Percentiles rank a stretch among this genome's conserved stretches.
These are phyloP conservation scores for Claviceps sorghi DNA, from an alignment of 2,329 filamentous ascomycete species.

Conservation along the genomic window DNA sequence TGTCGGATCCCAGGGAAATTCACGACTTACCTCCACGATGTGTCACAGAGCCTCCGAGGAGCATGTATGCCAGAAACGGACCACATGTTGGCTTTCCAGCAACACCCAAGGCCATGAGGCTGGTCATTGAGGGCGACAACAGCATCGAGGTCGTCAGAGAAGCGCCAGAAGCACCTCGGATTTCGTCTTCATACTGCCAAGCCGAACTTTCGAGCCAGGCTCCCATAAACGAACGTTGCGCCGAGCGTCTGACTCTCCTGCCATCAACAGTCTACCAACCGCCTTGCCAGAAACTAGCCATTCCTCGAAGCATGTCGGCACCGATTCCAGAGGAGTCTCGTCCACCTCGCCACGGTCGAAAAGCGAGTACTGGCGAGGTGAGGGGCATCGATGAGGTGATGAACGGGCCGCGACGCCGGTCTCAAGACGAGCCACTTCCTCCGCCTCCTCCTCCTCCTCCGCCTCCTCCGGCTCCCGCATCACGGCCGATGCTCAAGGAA, in stretches of 20 bases:
- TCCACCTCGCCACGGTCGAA: slow-evolving; percentile 16
- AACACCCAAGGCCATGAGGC: slow-evolving; percentile 80
- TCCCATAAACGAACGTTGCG: slow-evolving; percentile 17
- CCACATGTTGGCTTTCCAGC: slow-evolving; percentile 67
- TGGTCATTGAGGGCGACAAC: slow-evolving; percentile 51
- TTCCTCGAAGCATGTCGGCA: slow-evolving; percentile 49
- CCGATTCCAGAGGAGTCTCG: slow-evolving; percentile 27
- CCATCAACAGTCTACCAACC: slow-evolving; percentile 48
- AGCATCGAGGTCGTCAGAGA: slow-evolving; percentile 21
- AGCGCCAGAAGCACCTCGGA: slow-evolving; percentile 41
- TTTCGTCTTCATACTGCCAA: slow-evolving; percentile 34
- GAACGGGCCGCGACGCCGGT: slow-evolving; percentile 27
- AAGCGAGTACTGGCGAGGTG: slow-evolving; percentile 23
- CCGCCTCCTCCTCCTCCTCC: slow-evolving; percentile 38
- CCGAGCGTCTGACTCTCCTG: slow-evolving; percentile 31
- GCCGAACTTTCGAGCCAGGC: slow-evolving; percentile 25
- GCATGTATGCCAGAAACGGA: slow-evolving; percentile 33
- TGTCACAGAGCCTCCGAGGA: slow-evolving; percentile 47
- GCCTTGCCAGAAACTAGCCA: slow-evolving; percentile 28
- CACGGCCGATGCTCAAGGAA: slow-evolving; percentile 42
- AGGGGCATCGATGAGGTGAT: slow-evolving; percentile 34
- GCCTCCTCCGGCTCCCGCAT: slow-evolving; percentile 32
- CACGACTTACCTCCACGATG: slow-evolving; percentile 41
- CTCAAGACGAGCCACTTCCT: slow-evolving; percentile 38
- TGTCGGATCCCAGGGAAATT: slow-evolving; percentile 25